phyloP scores from a whole-genome alignment of 768 basidiomycete species.

The Mycena polygramma region DNA sequence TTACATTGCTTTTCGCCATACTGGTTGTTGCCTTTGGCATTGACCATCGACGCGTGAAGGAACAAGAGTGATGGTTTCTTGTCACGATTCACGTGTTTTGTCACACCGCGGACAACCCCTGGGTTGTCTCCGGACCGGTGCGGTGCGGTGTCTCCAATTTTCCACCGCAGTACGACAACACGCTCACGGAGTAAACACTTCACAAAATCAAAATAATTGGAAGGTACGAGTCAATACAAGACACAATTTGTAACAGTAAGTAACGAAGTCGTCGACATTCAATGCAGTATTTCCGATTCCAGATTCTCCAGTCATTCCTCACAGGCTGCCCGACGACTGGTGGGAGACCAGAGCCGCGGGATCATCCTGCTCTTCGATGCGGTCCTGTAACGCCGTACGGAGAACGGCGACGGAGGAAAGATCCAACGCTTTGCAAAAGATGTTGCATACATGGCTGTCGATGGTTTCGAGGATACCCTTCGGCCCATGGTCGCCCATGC shows the following conservation, averaged over 20 bases:
- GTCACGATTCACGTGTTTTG: not conserved
- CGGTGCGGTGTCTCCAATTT: too few relatives aligned
- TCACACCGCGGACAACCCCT: too few relatives aligned
- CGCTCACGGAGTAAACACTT: too few relatives aligned
- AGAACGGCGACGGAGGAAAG: not conserved
- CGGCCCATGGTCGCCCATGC: conserved; percentile 8
- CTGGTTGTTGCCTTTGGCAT: not conserved
- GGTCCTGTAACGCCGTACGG: not conserved
- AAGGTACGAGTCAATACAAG: too few relatives aligned
- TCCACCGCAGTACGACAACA: too few relatives aligned
- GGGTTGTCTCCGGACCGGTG: too few relatives aligned
- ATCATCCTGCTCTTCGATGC: not conserved
- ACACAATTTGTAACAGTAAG: not conserved
- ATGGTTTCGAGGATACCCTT: conserved; percentile 14
- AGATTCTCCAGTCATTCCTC: too few relatives aligned
- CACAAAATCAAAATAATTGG: too few relatives aligned
- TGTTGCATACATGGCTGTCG: not conserved
- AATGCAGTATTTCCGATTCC: too few relatives aligned
- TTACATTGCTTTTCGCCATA: not conserved
- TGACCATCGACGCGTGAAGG: not conserved
- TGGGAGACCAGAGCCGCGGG: conserved; percentile 1
- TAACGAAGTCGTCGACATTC: not conserved
- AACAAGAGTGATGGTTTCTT: not conserved
- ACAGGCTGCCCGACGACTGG: not conserved
- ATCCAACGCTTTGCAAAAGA: conserved; percentile 10